Percentiles rank a stretch among this genome's conserved stretches.
Conservation (phyloP, 169 alveolate genomes). For the Eimeria nieschulzi region DNA sequence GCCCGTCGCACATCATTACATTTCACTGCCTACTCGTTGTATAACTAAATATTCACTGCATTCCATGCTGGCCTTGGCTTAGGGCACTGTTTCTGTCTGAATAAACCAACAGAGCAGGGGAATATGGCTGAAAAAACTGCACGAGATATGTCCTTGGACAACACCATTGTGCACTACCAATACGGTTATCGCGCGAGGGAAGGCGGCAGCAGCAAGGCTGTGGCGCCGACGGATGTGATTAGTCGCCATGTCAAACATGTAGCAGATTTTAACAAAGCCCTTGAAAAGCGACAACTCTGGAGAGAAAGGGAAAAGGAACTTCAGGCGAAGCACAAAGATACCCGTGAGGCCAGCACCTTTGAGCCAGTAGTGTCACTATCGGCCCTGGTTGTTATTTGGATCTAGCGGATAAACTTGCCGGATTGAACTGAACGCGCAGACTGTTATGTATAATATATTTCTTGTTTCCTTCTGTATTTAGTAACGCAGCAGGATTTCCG, state of each 20-base stretch:
- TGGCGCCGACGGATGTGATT: conserved; percentile 45
- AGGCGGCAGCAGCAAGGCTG: conserved; percentile 14
- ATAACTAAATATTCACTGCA: too few species aligned
- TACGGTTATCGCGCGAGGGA: neutral
- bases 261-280: conserved; percentile 57
- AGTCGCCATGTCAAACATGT: conserved; percentile 57
- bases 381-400: too few species aligned
- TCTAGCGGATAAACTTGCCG: too few species aligned
- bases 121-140: conserved; percentile 20
- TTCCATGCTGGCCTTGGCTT: too few species aligned
- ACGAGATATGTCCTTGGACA: neutral
- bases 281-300: conserved; percentile 58
- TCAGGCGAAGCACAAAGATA: conserved; percentile 37
- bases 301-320: conserved; percentile 36
- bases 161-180: conserved; percentile 16
- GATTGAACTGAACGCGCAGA: too few species aligned
- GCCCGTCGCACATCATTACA: too few species aligned
- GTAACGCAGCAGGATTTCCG: too few species aligned
- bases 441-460: too few species aligned
- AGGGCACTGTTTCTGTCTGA: too few species aligned
- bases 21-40: too few species aligned
- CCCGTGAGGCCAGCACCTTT: conserved; percentile 7
- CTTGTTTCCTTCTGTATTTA: too few species aligned
- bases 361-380: too few species aligned
- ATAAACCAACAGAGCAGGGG: neutral